Conservation (phyloP, 2,329 filamentous ascomycete genomes). For the Herpotrichia juniperi region DNA sequence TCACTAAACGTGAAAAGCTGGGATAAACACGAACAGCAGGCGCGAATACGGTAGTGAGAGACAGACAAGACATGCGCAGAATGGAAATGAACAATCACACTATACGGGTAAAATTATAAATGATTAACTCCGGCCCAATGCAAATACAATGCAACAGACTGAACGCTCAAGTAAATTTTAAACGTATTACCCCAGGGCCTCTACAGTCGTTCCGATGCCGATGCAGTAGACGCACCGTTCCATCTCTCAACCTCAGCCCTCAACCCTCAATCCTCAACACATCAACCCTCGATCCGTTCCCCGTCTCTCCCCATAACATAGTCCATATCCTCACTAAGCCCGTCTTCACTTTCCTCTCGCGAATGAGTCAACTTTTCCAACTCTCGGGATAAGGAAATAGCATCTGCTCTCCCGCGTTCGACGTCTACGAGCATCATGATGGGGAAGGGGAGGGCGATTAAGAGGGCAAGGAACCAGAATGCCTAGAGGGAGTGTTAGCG, state of each 20-base stretch:
- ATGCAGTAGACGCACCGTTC: no score
- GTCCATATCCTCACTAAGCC: conserved; percentile 2
- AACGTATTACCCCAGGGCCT: no score
- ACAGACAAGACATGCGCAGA: no score
- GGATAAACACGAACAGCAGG: no score
- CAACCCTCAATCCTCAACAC: no score
- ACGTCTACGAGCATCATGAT: conserved; percentile 86
- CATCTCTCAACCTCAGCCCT: no score
- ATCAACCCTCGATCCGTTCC: conserved; percentile 1
- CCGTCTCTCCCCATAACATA: background rate
- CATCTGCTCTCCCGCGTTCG: conserved; percentile 60
- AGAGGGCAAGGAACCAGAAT: conserved; percentile 85
- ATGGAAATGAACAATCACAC: background rate
- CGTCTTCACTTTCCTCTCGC: conserved; percentile 6
- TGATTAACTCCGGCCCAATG: conserved; percentile 17
- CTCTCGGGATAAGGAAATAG: conserved; percentile 47
- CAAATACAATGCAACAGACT: conserved; percentile 10
- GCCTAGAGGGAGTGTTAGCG: conserved; percentile 54
- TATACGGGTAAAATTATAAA: background rate
- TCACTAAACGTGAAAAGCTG: no score
- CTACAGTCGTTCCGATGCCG: no score
- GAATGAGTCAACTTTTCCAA: conserved; percentile 29
- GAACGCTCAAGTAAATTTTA: background rate
- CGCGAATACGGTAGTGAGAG: no score
- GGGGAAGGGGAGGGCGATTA: conserved; percentile 85